Evolutionary conservation across 371 early-diverging fungal species (phyloP).

Genomic region (Gilbertella persicaria): DNA sequence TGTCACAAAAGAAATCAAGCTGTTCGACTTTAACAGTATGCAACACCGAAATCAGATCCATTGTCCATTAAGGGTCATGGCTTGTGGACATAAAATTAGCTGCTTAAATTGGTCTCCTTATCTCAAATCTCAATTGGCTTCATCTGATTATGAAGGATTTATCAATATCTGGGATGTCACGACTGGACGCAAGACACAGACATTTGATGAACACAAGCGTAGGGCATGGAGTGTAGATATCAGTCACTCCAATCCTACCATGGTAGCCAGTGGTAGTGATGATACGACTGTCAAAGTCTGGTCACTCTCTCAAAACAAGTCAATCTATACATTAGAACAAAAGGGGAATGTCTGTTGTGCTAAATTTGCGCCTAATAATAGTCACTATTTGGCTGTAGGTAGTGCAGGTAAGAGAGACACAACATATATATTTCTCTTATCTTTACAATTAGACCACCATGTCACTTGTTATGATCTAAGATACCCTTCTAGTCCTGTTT

Average conservation of each 20-base stretch:
- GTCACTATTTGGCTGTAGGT: slow-evolving; percentile 81
- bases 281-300: slow-evolving; percentile 90
- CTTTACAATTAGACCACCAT: slow-evolving; percentile 69
- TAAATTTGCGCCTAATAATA: slow-evolving; percentile 79
- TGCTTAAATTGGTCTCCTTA: slow-evolving; percentile 89
- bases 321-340: slow-evolving; percentile 77
- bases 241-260: slow-evolving; percentile 70
- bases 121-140: slow-evolving; percentile 76
- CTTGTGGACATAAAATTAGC: slow-evolving; percentile 66
- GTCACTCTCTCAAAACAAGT: slow-evolving; percentile 68
- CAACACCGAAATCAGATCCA: slow-evolving; percentile 38
- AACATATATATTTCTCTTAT: background rate
- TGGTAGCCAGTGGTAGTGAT: slow-evolving; percentile 87
- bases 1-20: slow-evolving; percentile 89
- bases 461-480: slow-evolving; percentile 88
- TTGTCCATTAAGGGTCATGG: slow-evolving; percentile 71
- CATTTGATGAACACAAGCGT: slow-evolving; percentile 85
- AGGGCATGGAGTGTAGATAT: slow-evolving; percentile 93
- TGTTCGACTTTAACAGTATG: slow-evolving; percentile 78
- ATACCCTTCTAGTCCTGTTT: slow-evolving; percentile 63
- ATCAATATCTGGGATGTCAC: slow-evolving; percentile 85
- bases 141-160: slow-evolving; percentile 89
- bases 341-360: slow-evolving; percentile 92
- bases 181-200: slow-evolving; percentile 58
- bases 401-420: slow-evolving; percentile 68